Evolutionary conservation across 768 basidiomycete genomes (phyloP).

Genomic region (Gelatoporia subvermispora): DNA sequence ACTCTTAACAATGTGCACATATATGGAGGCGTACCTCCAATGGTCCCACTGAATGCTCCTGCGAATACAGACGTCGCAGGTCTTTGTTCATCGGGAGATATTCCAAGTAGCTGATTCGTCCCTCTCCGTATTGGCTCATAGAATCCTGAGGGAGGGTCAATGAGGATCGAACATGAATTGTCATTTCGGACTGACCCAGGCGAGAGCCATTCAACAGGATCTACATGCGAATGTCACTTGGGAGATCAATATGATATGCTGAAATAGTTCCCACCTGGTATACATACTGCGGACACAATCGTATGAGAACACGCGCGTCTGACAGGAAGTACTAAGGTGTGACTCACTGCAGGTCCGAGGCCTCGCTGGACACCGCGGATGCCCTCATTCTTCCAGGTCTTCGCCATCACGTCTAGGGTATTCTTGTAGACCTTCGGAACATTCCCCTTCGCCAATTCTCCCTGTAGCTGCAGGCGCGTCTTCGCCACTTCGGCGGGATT

Average conservation of each 20-base stretch:
- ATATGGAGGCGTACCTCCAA: conserved; percentile 61
- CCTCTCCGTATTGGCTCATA: conserved; percentile 85
- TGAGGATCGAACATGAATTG: not conserved
- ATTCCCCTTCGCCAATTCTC: conserved; percentile 80
- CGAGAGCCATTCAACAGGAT: conserved; percentile 90
- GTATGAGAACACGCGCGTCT: not conserved
- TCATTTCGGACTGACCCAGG: conserved; percentile 49
- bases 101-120: conserved; percentile 67
- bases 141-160: conserved; percentile 55
- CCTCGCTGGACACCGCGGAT: conserved; percentile 91
- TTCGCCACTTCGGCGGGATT: conserved; percentile 86
- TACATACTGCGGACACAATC: conserved; percentile 57
- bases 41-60: conserved; percentile 84
- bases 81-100: conserved; percentile 57
- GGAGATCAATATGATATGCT: not conserved
- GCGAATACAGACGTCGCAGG: conserved; percentile 77
- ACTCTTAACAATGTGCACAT: not conserved
- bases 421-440: conserved; percentile 79
- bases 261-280: conserved; percentile 67
- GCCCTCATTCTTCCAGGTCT: conserved; percentile 89
- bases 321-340: conserved; percentile 21
- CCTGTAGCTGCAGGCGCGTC: conserved; percentile 93
- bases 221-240: conserved; percentile 34
- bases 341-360: conserved; percentile 74
- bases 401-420: conserved; percentile 79